These are phyloP conservation scores for Aspergillus intermedius DNA, from an alignment of 2,329 filamentous ascomycete species.

Conservation along the genomic window DNA sequence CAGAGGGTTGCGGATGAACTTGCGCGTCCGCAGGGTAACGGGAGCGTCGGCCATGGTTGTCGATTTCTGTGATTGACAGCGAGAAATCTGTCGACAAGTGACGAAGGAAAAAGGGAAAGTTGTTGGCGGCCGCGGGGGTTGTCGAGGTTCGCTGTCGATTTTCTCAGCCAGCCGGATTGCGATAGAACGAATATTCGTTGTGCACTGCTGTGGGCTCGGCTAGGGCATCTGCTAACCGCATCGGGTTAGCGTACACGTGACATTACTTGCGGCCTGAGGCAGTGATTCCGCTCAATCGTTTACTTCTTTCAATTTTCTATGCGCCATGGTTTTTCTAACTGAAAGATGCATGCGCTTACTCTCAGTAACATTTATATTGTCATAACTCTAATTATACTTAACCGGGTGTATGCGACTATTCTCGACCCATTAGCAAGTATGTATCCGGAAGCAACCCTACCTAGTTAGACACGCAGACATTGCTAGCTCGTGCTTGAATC, in stretches of 20 bases:
- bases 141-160: conserved; percentile 23
- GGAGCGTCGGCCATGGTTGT: conserved; percentile 78
- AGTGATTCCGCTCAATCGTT: neutral
- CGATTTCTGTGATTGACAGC: conserved; percentile 21
- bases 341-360: too few species aligned
- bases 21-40: conserved; percentile 92
- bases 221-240: conserved; percentile 30
- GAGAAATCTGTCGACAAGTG: conserved; percentile 6
- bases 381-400: too few species aligned
- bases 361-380: too few species aligned
- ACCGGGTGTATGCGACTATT: too few species aligned
- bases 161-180: conserved; percentile 17
- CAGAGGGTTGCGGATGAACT: conserved; percentile 99
- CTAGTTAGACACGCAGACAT: too few species aligned
- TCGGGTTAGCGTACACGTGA: conserved; percentile 5
- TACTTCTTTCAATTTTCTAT: too few species aligned
- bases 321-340: too few species aligned
- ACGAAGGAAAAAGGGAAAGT: conserved; percentile 8
- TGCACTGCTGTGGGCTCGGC: conserved; percentile 36
- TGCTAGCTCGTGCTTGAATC: too few species aligned
- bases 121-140: conserved; percentile 8
- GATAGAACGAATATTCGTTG: conserved; percentile 20
- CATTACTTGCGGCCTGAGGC: neutral
- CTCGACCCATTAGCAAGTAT: too few species aligned
- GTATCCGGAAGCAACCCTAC: too few species aligned